Percentiles rank a stretch among this genome's conserved stretches.
These are phyloP conservation scores for Penicillium maclennaniae DNA, from an alignment of 495 filamentous ascomycete genomes.

Conservation along the genomic window DNA sequence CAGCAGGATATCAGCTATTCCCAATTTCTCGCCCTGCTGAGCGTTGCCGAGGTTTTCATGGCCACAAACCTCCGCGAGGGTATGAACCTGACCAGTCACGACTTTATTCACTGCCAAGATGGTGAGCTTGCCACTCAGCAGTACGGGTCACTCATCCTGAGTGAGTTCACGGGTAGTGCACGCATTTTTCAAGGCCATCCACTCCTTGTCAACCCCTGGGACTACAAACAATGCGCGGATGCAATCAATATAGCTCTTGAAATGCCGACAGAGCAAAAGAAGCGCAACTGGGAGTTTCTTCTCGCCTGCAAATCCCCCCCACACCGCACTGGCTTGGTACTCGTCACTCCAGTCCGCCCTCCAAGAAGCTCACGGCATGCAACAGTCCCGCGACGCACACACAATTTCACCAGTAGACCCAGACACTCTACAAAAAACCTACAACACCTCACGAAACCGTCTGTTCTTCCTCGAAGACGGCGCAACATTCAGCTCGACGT, in stretches of 20 bases:
- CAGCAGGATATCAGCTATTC: conserved; percentile 83
- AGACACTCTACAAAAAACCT: conserved; percentile 54
- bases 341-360: conserved; percentile 55
- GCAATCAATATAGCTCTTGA: conserved; percentile 72
- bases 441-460: conserved; percentile 53
- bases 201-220: conserved; percentile 86
- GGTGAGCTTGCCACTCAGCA: conserved; percentile 60
- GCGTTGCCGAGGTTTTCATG: conserved; percentile 78
- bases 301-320: conserved; percentile 62
- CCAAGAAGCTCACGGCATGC: conserved; percentile 60
- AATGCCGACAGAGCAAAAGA: conserved; percentile 68
- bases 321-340: conserved; percentile 76
- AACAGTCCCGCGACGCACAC: conserved; percentile 64
- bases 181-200: conserved; percentile 67
- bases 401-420: conserved; percentile 69
- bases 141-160: conserved; percentile 82
- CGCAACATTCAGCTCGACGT: conserved; percentile 65
- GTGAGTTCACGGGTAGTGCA: conserved; percentile 88
- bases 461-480: conserved; percentile 84
- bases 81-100: conserved; percentile 87
- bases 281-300: conserved; percentile 66
- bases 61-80: conserved; percentile 85
- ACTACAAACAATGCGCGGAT: conserved; percentile 74
- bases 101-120: conserved; percentile 85
- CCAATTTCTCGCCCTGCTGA: conserved; percentile 79